Base-by-base conservation (phyloP, 306 rosid species). In the Leucaena leucocephala region DNA sequence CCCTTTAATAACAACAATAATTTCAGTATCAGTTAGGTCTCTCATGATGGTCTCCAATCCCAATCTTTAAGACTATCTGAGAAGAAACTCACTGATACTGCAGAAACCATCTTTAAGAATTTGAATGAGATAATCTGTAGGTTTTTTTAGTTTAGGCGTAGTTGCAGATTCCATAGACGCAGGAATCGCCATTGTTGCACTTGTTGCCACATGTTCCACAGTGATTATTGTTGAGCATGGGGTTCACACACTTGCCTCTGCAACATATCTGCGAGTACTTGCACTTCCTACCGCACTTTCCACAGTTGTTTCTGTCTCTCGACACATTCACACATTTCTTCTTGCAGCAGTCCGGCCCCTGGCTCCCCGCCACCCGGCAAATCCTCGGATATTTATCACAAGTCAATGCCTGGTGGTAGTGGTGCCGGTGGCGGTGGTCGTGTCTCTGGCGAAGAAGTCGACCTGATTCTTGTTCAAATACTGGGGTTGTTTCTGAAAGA, bases 161-260 rank as follows among this genome's bases (percentile, higher is more conserved):
- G 85, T 84, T 90, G 77, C 96, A 91, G 82, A 91, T 77, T 49
- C 96, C 96, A 76, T 83, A 87, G 73, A 64, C 74, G 16, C 96
- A 91, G 0, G 72, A 72, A 46, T 71, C 65, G 14, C 88, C 93
- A 72, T 85, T 87, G 12, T 9, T n/a, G 72, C 96, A 91, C 75
- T 69, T 89, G 58, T 82, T 86, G 64, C 79, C 84, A 54, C 96
- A 91, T 4, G 72, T 57, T 75, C 96, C 96, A 78, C 96, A 91
- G 68, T 91, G 86, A 54, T 76, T 82, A 43, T 77, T 78, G 65
- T 84, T 74, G 27, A 71, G 52, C 87, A 79, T 83, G 0, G 87
- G 75, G 34, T 86, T 89, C 73, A 91, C 92, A 73, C 96, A 91
- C 82, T 81, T 80, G 3, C 93, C 96, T 57, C 38, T 83, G 67